Evolutionary conservation across 352 stramenopile genomes (phyloP), one percentile per base, ranked within the genome.

Genomic region (Pythium oligandrum): DNA sequence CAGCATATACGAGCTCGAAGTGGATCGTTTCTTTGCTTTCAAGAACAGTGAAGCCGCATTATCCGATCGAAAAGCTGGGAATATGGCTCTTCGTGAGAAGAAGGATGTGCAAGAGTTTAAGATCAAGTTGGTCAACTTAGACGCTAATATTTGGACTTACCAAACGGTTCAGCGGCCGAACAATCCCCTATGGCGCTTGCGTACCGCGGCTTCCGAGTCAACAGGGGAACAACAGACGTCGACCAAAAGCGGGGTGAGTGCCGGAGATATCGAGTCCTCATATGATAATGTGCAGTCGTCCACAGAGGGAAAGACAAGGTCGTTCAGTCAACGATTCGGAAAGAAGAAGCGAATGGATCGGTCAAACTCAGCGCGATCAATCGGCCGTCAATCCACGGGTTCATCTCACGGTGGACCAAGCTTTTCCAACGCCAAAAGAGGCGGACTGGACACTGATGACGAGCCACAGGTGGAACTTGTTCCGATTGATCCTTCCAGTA

Each of bases 71-170:
- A 66, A 68, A 17, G 68, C 68, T 30, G 77, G 77, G 0, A 83
- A 83, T 31, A 60, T 75, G 47, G 66, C 73, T 6, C 53, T 89
- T 9, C 69, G 68, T 2, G 75, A 89, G 44, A 87, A 87, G 51
- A 67, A 57, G 5, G 71, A 82, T 35, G 68, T 91, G 37, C 64
- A 76, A 36, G 74, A 91, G 51, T 89, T 86, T 51, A 74, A 78
- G 49, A 75, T 91, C 44, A 84, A 89, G 55, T 44, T 91, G 17
- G 68, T 81, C 3, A 88, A 87, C 51, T 64, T 91, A 32, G 81
- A 91, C 50, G 81, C 77, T 2, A 88, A 86, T 48, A 83, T 91
- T 31, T 91, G 81, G 81, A 82, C 71, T 26, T 86, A 89, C 42
- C 65, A 75, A 51, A 3, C 51, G 6, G 31, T 39, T 0, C 48